Conservation (phyloP, 2,329 filamentous ascomycete genomes). For the Ophidiomyces ophidiicola region DNA sequence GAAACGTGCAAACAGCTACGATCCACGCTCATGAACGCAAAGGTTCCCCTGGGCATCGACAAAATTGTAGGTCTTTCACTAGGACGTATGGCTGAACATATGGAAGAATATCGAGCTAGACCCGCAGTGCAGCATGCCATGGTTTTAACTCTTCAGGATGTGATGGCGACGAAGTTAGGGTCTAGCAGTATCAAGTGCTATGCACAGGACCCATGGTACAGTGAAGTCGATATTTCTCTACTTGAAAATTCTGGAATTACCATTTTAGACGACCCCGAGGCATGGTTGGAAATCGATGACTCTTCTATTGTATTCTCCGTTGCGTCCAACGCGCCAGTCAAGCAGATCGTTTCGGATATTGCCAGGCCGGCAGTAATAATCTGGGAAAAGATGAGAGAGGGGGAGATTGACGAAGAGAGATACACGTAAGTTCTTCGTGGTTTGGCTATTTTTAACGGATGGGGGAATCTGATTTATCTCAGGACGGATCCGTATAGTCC, state of each 20-base stretch:
- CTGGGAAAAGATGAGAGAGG: slow-evolving; percentile 16
- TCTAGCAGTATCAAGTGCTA: slow-evolving; percentile 17
- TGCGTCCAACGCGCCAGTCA: slow-evolving; percentile 25
- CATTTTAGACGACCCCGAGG: slow-evolving; percentile 22
- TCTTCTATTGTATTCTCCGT: slow-evolving; percentile 29
- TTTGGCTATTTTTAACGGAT: not conserved
- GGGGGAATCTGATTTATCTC: no score
- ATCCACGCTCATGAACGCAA: not conserved
- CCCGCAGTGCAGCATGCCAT: slow-evolving; percentile 20
- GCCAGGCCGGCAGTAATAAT: slow-evolving; percentile 26
- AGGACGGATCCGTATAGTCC: slow-evolving; percentile 11
- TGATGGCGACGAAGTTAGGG: slow-evolving; percentile 11
- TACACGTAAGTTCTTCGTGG: not conserved
- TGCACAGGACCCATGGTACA: slow-evolving; percentile 22
- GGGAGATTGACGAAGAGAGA: not conserved
- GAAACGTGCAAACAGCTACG: slow-evolving; percentile 7
- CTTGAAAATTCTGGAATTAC: slow-evolving; percentile 17
- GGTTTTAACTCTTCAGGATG: slow-evolving; percentile 17
- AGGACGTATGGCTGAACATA: not conserved
- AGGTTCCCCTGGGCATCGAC: slow-evolving; percentile 1
- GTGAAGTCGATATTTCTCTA: slow-evolving; percentile 15
- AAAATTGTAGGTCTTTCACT: slow-evolving; percentile 14
- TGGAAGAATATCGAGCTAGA: not conserved
- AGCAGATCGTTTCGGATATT: slow-evolving; percentile 31
- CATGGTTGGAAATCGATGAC: slow-evolving; percentile 29